Base-by-base conservation (phyloP, 1,284 basidiomycete genomes). In the Cronartium ribicola region DNA sequence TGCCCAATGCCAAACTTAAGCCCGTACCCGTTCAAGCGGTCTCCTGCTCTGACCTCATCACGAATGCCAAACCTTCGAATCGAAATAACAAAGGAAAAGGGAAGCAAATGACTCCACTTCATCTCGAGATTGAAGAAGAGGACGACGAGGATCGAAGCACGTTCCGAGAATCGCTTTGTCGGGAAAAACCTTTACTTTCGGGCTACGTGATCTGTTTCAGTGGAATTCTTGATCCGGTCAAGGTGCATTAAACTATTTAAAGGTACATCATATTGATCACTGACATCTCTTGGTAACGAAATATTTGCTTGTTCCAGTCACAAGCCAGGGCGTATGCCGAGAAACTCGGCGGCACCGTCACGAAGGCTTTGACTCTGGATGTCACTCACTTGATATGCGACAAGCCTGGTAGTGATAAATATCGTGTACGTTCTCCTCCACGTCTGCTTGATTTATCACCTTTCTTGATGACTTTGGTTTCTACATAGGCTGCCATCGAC, bases 361-460 rank as follows among this genome's bases (percentile, higher is more conserved):
- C 64, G 41, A 73, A 66, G 29, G 64, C 62, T 29, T 64, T 73
- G 10, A 73, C 70, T 22, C 39, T 60, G 20, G 64, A 73, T 48
- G 64, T 66, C 48, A 73, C 70, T 29, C 70, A 73, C 48, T 57
- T 73, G 22, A 73, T 73, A 66, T 73, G 70, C 63, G 70, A 73
- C 46, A 66, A 41, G 48, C 63, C 64, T n/a, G 70, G 70, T 7
- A 66, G 70, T 48, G 43, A 55, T 7, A 73, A 73, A 39, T 73
- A 73, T 60, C 55, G 60, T 51, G 70, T 73, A 51, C 44, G 70
- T 44, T 66, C 61, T 36, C 40, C 17, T 37, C 59, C 13, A 37
- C 40, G 13, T n/a, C 20, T 20, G n/a, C 20, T 68, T 36, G 6
- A 22, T 51, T 8, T 57, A 41, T 41, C 4, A 11, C 36, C 43